These are phyloP conservation scores for Gentiana macrophylla DNA, from an alignment of 257 asterid species.

Conservation along the genomic window DNA sequence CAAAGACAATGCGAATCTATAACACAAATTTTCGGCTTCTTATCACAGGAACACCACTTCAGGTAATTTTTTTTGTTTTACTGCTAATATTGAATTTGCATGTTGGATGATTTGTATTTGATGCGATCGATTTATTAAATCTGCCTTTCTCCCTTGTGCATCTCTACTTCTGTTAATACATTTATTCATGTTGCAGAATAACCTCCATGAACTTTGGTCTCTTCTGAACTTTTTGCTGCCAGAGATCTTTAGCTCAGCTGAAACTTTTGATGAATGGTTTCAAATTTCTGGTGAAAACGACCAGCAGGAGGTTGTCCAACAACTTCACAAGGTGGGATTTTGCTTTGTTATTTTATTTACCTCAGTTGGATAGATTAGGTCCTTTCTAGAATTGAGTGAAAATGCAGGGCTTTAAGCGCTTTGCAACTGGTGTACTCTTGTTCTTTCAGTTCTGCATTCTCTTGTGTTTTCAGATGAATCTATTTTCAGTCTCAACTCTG, in stretches of 20 bases:
- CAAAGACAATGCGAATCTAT: slow-evolving; percentile 90
- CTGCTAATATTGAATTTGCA: background rate
- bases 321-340: slow-evolving; percentile 85
- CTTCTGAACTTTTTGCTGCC: slow-evolving; percentile 96
- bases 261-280: slow-evolving; percentile 99
- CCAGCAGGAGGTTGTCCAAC: slow-evolving; percentile 99
- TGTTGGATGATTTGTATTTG: background rate
- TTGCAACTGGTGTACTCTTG: no score
- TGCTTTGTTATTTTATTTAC: background rate
- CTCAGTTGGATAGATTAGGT: no score
- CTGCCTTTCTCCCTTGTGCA: background rate
- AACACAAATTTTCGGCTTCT: slow-evolving; percentile 88
- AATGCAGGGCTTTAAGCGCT: no score
- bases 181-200: slow-evolving; percentile 53
- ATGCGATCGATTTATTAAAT: background rate
- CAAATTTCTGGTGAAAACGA: slow-evolving; percentile 98
- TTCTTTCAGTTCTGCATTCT: no score
- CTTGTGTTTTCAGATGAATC: no score
- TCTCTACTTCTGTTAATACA: background rate
- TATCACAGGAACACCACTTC: slow-evolving; percentile 98
- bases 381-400: no score
- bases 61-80: slow-evolving; percentile 32
- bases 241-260: slow-evolving; percentile 98
- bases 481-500: no score
- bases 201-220: slow-evolving; percentile 99